Evolutionary conservation across 345 rosid species (phyloP).

Genomic region (Combretum micranthum): DNA sequence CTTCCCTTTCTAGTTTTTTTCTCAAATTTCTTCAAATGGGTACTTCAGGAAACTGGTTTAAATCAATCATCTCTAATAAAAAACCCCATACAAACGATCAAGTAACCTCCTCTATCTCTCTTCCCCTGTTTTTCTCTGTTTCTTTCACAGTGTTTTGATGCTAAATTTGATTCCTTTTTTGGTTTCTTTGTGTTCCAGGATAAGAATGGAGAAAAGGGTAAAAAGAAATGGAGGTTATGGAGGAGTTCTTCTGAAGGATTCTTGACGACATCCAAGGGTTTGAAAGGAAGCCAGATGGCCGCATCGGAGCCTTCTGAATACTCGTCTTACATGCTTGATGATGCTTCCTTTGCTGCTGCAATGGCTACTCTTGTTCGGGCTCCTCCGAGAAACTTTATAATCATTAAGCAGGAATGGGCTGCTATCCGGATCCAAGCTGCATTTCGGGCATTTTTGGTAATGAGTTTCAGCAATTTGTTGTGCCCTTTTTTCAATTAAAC

Average conservation of each 20-base stretch:
- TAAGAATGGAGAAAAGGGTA: conserved; percentile 37
- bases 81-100: conserved; percentile 18
- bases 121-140: not conserved
- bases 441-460: conserved; percentile 77
- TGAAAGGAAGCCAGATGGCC: conserved; percentile 33
- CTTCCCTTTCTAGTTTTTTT: too few species aligned
- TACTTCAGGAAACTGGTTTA: conserved; percentile 70
- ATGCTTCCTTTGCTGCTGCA: conserved; percentile 41
- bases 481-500: not conserved
- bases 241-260: conserved; percentile 74
- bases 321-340: conserved; percentile 33
- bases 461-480: not conserved
- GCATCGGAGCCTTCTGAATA: conserved; percentile 45
- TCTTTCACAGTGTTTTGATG: not conserved
- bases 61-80: conserved; percentile 45
- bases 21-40: conserved; percentile 35
- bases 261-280: conserved; percentile 33
- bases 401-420: conserved; percentile 77
- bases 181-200: conserved; percentile 25
- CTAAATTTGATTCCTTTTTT: not conserved
- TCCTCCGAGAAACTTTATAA: conserved; percentile 63
- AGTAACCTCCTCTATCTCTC: too few species aligned
- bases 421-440: conserved; percentile 84
- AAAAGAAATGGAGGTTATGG: conserved; percentile 91
- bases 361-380: conserved; percentile 76